Conservation (phyloP, 306 rosid genomes). For the Sindora glabra region DNA sequence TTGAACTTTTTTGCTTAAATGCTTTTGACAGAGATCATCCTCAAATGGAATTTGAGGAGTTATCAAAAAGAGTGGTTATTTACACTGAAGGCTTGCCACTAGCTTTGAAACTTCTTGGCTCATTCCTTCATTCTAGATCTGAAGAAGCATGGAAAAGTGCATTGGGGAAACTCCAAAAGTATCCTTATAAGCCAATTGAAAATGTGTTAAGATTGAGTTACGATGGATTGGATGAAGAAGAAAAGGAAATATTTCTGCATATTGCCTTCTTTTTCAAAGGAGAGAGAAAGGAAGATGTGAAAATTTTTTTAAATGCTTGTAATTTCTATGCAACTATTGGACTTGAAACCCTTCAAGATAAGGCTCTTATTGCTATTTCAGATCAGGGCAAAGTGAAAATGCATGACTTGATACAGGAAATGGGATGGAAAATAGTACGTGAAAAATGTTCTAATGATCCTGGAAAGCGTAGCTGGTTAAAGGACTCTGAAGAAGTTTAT, state of each 20-base stretch:
- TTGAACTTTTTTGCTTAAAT: not conserved
- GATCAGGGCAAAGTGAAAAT: not conserved
- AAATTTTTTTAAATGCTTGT: not conserved
- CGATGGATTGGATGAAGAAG: not conserved
- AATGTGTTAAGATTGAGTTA: not conserved
- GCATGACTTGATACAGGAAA: constrained; percentile 26
- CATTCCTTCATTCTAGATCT: not conserved
- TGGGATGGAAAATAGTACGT: constrained; percentile 19
- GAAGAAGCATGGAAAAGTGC: not conserved
- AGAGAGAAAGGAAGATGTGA: not conserved
- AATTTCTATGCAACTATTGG: constrained; percentile 3
- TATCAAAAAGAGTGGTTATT: not conserved
- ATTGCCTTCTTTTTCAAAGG: constrained; percentile 23
- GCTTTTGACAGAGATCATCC: not conserved
- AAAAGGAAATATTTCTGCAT: constrained; percentile 4
- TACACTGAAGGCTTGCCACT: constrained; percentile 9
- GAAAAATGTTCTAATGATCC: constrained; percentile 5
- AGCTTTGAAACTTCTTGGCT: constrained; percentile 9
- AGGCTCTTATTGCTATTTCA: not conserved
- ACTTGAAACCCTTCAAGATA: constrained; percentile 1
- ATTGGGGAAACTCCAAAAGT: not conserved
- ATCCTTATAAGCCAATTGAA: not conserved
- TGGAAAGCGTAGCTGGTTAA: constrained; percentile 7
- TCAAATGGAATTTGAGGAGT: not conserved
- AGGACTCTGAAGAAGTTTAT: constrained; percentile 13